Base-by-base conservation (phyloP, 176 grass and related monocot genomes). In the Triticum aestivum region DNA sequence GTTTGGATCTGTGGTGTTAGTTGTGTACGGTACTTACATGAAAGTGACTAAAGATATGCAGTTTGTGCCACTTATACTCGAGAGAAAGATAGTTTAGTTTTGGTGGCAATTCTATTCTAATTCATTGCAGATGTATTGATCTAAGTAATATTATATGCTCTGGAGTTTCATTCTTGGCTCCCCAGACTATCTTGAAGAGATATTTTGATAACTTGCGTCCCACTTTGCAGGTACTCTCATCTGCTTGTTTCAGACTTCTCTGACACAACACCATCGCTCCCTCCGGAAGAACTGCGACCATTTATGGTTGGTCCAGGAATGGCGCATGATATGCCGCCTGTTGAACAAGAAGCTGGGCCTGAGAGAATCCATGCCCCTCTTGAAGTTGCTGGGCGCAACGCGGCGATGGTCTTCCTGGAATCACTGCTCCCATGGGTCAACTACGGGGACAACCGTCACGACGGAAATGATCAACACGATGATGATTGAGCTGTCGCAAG, bases 231-330 rank as follows among this genome's bases (percentile, higher is more conserved):
- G 87, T 99, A 99, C 72, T 92, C 92, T 52, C 92, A 99, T 92
- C 85, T 99, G 72, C 93, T 96, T 91, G 94, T 92, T 76, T 99
- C 97, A 45, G 97, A 99, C 73, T 99, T 99, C 89, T 94, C 94
- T 8, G 97, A 99, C 69, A 89, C 87, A 83, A 89, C 91, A 65
- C 94, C 92, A 2, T 92, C 97, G 34, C 79, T 99, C 56, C 97
- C 97, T 63, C 94, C 94, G 21, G 97, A 99, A 87, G 97, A 96
- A 88, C 83, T 99, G 61, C 82, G 90, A 21, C 94, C 90, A 35
- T 91, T 99, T 69, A 96, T 99, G 94, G 91, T 91, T 69, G 94
- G 90, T 67, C 92, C 92, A 69, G 91, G 88, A 80, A 89, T 90
- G 87, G 61, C 47, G 79, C 93, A 90, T 80, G 92, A 92, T 83